These are phyloP conservation scores for Clarkia xantiana DNA, from an alignment of 345 rosid genomes.

Conservation along the genomic window DNA sequence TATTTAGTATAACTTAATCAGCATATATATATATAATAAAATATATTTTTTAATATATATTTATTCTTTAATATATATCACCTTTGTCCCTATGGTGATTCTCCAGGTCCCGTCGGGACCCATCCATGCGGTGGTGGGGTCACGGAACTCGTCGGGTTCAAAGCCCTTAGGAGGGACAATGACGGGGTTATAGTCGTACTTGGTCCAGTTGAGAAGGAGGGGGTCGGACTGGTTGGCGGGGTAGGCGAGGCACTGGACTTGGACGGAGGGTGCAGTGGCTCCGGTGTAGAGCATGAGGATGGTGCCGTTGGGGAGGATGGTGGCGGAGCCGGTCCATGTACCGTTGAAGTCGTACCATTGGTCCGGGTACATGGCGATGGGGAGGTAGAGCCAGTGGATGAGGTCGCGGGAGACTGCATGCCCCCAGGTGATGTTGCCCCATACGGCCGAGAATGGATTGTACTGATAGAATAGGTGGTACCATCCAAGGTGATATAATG, in stretches of 20 bases:
- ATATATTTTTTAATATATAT: too few relatives aligned
- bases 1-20: too few relatives aligned
- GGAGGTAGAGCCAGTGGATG: conserved; percentile 84
- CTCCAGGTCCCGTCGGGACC: conserved; percentile 60
- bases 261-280: conserved; percentile 34
- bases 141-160: conserved; percentile 47
- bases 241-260: conserved; percentile 78
- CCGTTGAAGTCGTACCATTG: conserved; percentile 65
- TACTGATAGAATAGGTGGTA: conserved; percentile 94
- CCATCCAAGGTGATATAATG: conserved; percentile 64
- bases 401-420: conserved; percentile 78
- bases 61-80: too few relatives aligned
- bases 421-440: conserved; percentile 99
- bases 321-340: conserved; percentile 93
- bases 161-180: conserved; percentile 56
- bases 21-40: too few relatives aligned
- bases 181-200: conserved; percentile 65
- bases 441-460: conserved; percentile 71
- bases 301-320: conserved; percentile 48
- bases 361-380: conserved; percentile 66
- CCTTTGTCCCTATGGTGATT: conserved; percentile 51
- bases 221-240: conserved; percentile 80
- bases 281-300: conserved; percentile 81
- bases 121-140: conserved; percentile 78
- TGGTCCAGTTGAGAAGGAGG: conserved; percentile 69